These are phyloP conservation scores for Termitomyces sp. DNA, from an alignment of 1,284 basidiomycete species.

Conservation along the genomic window DNA sequence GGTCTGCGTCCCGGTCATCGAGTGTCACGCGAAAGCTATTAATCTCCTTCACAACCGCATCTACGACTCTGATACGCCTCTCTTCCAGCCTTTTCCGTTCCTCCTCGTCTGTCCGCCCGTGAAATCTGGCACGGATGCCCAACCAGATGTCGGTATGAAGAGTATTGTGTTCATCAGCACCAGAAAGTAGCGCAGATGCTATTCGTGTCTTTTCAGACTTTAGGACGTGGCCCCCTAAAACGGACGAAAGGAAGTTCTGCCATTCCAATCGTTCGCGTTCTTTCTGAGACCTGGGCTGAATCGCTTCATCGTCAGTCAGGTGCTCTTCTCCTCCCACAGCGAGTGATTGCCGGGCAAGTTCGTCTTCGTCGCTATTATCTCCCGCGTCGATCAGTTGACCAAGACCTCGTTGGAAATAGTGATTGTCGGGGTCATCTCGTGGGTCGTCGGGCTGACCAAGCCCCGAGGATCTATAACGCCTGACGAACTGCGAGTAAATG, in stretches of 20 bases:
- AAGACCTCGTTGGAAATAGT: constrained; percentile 68
- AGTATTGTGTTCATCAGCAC: constrained; percentile 66
- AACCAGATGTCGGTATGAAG: constrained; percentile 78
- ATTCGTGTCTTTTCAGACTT: constrained; percentile 91
- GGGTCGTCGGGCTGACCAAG: constrained; percentile 56
- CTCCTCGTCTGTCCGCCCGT: constrained; percentile 76
- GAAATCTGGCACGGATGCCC: constrained; percentile 82
- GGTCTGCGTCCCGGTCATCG: constrained; percentile 29
- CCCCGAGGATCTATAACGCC: constrained; percentile 58
- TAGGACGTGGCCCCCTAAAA: constrained; percentile 88
- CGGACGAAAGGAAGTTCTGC: constrained; percentile 92
- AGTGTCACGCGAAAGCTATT: constrained; percentile 61
- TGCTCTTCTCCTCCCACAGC: constrained; percentile 45
- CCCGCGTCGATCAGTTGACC: constrained; percentile 67
- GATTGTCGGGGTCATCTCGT: constrained; percentile 67
- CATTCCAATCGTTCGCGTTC: constrained; percentile 86
- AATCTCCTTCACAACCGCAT: constrained; percentile 81
- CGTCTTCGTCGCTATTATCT: constrained; percentile 72
- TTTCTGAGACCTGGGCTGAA: constrained; percentile 59
- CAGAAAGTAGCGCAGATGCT: constrained; percentile 63
- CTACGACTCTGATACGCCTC: constrained; percentile 74
- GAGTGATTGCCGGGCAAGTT: constrained; percentile 37
- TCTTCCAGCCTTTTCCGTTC: constrained; percentile 83
- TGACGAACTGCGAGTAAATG: constrained; percentile 74
- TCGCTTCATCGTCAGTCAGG: constrained; percentile 54